Percentiles rank a stretch among this genome's conserved stretches.
Conservation (phyloP, 352 stramenopile genomes). For the Phytophthora meadii region DNA sequence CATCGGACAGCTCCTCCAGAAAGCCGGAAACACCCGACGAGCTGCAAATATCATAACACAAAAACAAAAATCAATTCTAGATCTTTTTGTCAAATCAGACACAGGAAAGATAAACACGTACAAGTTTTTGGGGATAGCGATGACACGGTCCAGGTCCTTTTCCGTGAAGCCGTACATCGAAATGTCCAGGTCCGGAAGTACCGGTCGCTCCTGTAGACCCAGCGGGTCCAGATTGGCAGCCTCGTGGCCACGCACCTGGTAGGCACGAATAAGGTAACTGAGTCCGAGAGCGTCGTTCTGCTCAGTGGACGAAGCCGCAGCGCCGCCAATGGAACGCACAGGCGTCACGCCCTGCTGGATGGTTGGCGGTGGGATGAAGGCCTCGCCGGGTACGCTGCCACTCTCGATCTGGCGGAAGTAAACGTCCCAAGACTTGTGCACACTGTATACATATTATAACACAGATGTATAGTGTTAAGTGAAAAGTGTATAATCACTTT, state of each 20-base stretch:
- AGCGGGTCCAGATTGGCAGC: conserved; percentile 97
- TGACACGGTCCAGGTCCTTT: conserved; percentile 89
- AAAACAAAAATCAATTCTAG: not conserved
- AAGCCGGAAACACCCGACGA: conserved; percentile 91
- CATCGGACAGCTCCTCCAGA: conserved; percentile 80
- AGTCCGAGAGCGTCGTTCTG: conserved; percentile 91
- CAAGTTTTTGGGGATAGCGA: conserved; percentile 90
- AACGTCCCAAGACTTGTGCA: conserved; percentile 89
- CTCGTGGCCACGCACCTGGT: conserved; percentile 97
- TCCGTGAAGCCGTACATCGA: conserved; percentile 93
- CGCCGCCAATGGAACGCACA: conserved; percentile 52
- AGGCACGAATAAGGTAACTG: conserved; percentile 97
- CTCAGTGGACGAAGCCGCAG: conserved; percentile 42
- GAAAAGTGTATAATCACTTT: conserved; percentile 4
- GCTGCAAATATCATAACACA: conserved; percentile 36
- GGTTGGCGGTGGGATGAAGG: conserved; percentile 84
- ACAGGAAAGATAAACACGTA: conserved; percentile 40
- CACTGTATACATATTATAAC: conserved; percentile 41
- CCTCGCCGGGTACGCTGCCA: conserved; percentile 77
- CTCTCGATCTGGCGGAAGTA: conserved; percentile 88
- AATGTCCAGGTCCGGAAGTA: conserved; percentile 89
- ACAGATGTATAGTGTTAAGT: conserved; percentile 7
- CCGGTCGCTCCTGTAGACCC: conserved; percentile 75
- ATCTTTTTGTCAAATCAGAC: conserved; percentile 1
- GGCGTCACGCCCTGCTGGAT: conserved; percentile 80